Base-by-base conservation (phyloP, 768 basidiomycete species). In the Phylloporus sp. region DNA sequence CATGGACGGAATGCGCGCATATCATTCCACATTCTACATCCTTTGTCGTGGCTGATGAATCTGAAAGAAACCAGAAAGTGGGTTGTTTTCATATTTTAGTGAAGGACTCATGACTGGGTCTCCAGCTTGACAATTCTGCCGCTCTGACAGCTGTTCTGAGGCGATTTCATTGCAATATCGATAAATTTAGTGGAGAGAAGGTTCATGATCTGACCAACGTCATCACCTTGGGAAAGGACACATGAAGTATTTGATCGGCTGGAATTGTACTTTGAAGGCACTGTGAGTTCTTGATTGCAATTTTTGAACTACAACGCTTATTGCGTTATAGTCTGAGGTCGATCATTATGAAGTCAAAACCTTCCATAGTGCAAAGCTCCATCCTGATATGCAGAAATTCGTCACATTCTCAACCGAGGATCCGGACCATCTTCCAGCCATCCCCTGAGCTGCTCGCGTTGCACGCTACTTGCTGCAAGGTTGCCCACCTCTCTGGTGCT, bases 401-500 rank as follows among this genome's bases (percentile, higher is more conserved):
- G 49, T 49, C 4, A 23, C 38, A 13, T 54, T 62, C 26, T 39
- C 56, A 2, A 42, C 54, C 5, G 8, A 38, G 0, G 43, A 56
- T 45, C 46, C 47, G 7, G 23, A 36, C 15, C 2, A 50, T 32
- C 47, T 61, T 49, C 59, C 59, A 2, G 46, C 58, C 63, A 28
- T 27, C 38, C 1, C 36, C 38, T 0, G 36, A 56, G 23, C 45
- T 56, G 23, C 53, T 66, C 23, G 54, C 47, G 16, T n/a, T 63
- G 24, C 61, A 66, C 44, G 58, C 63, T 8, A 53, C 56, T 36
- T 65, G 61, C 47, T 55, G 47, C 32, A 58, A 64, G 47, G 63
- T 66, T 26, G 59, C 61, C n/a, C 56, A 65, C 38, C 36, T 66
- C 6, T 63, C 65, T 10, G 64, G 59, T 35, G 55, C 63, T 0